These are phyloP conservation scores for Mentha longifolia DNA, from an alignment of 257 asterid genomes.

Conservation along the genomic window DNA sequence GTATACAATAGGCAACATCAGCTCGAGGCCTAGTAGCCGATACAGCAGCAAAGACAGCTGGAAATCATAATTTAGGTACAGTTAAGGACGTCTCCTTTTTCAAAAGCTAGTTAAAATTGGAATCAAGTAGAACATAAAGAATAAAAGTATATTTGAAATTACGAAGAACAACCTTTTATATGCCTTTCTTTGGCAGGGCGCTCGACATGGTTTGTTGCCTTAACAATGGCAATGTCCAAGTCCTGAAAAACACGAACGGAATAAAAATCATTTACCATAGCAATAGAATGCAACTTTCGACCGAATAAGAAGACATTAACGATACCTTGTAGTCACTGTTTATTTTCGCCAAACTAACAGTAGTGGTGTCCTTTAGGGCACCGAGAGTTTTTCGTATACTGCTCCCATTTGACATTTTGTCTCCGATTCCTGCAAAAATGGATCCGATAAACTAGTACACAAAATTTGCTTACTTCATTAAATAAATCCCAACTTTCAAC, in stretches of 20 bases:
- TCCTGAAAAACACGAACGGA: constrained; percentile 50
- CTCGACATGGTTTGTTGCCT: constrained; percentile 96
- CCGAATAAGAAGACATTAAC: background rate
- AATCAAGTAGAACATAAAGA: constrained; percentile 13
- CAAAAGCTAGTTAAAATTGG: background rate
- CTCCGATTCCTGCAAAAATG: constrained; percentile 42
- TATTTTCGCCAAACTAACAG: constrained; percentile 94
- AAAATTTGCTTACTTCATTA: constrained; percentile 31
- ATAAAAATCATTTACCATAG: constrained; percentile 19
- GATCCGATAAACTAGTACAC: constrained; percentile 22
- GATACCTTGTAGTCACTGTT: constrained; percentile 92
- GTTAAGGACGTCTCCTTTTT: constrained; percentile 32
- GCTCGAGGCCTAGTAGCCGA: constrained; percentile 98
- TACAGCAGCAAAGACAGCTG: constrained; percentile 89
- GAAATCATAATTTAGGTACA: constrained; percentile 25
- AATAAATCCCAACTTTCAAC: constrained; percentile 30
- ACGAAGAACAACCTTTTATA: constrained; percentile 65
- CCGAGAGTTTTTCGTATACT: constrained; percentile 95
- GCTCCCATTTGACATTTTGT: constrained; percentile 80
- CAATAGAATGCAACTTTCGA: constrained; percentile 7
- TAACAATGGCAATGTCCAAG: constrained; percentile 94
- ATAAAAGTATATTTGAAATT: background rate
- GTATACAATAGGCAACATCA: constrained; percentile 97
- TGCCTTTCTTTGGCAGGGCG: constrained; percentile 96
- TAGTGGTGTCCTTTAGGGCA: constrained; percentile 90